Percentiles rank a stretch among this genome's conserved stretches.
phyloP scores from a whole-genome alignment of 768 basidiomycete species.

The Phylloporus rhodoxanthus region DNA sequence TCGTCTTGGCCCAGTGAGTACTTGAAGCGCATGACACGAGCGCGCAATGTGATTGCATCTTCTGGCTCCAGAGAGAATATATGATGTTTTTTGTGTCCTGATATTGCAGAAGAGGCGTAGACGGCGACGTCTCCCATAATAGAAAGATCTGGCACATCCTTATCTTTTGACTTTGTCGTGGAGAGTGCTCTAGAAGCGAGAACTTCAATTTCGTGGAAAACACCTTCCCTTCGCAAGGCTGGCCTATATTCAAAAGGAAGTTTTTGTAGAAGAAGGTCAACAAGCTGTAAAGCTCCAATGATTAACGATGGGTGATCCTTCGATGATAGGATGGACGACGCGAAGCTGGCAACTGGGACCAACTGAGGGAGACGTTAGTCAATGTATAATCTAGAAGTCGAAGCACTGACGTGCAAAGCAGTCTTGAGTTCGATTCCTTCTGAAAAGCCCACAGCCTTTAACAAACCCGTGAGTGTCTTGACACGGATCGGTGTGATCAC shows the following conservation, averaged over 20 bases:
- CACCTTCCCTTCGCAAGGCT: slow-evolving; percentile 90
- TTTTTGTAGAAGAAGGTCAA: slow-evolving; percentile 84
- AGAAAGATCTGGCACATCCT: slow-evolving; percentile 30
- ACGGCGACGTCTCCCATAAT: slow-evolving; percentile 33
- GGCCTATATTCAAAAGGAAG: slow-evolving; percentile 80
- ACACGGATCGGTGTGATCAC: slow-evolving; percentile 82
- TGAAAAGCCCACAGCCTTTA: slow-evolving; percentile 89
- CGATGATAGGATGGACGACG: slow-evolving; percentile 88
- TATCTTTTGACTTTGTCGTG: slow-evolving; percentile 47
- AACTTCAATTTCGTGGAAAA: slow-evolving; percentile 87
- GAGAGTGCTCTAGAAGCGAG: slow-evolving; percentile 62
- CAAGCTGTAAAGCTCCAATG: slow-evolving; percentile 85
- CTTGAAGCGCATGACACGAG: slow-evolving; percentile 83
- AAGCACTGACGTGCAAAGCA: slow-evolving; percentile 65
- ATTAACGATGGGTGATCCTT: slow-evolving; percentile 86
- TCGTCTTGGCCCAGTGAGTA: slow-evolving; percentile 57
- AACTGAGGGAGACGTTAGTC: slow-evolving; percentile 42
- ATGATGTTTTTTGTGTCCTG: slow-evolving; percentile 64
- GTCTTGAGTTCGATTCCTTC: slow-evolving; percentile 67
- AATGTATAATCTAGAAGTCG: slow-evolving; percentile 1
- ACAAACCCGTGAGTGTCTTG: slow-evolving; percentile 79
- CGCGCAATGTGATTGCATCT: slow-evolving; percentile 89
- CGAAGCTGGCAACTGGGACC: slow-evolving; percentile 93
- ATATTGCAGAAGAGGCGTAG: slow-evolving; percentile 42
- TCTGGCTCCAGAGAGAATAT: slow-evolving; percentile 73